Conservation (phyloP, 1,139 yeast genomes). For the Kodamaea arcana region DNA sequence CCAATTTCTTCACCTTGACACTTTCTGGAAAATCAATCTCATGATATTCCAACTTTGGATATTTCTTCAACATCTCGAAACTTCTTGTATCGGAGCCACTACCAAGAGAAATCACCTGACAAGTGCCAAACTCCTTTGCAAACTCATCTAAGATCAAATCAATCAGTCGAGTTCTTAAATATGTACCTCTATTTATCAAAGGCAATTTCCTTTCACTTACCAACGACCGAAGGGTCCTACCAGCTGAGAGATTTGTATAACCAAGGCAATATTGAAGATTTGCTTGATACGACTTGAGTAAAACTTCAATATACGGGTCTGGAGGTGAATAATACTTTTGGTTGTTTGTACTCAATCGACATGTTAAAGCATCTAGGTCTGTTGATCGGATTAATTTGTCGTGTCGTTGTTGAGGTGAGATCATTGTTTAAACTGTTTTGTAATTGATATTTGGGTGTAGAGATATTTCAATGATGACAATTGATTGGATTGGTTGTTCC, state of each 20-base stretch:
- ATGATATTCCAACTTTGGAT: conserved; percentile 39
- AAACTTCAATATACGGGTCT: conserved; percentile 46
- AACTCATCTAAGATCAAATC: conserved; percentile 53
- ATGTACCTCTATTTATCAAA: conserved; percentile 78
- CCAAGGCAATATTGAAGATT: conserved; percentile 38
- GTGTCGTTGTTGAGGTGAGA: conserved; percentile 32
- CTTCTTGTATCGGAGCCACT: conserved; percentile 95
- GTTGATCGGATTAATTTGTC: conserved; percentile 64
- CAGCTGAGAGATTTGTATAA: conserved; percentile 37
- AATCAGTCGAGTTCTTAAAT: conserved; percentile 63
- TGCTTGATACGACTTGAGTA: conserved; percentile 40
- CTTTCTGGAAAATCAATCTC: conserved; percentile 78
- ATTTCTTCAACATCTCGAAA: conserved; percentile 43
- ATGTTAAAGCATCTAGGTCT: conserved; percentile 80
- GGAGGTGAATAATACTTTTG: conserved; percentile 47
- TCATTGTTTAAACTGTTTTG: no score
- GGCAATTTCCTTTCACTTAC: conserved; percentile 60
- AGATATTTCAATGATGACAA: no score
- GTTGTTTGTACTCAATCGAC: conserved; percentile 57
- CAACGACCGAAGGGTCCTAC: conserved; percentile 37
- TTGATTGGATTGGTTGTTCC: no score
- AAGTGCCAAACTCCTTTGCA: conserved; percentile 25
- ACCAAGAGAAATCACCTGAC: conserved; percentile 79
- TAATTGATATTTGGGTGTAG: no score
- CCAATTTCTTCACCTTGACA: conserved; percentile 53